Percentiles rank a stretch among this genome's conserved stretches.
These are phyloP conservation scores for Trichoderma reesei DNA, from an alignment of 495 filamentous ascomycete species.

Conservation along the genomic window DNA sequence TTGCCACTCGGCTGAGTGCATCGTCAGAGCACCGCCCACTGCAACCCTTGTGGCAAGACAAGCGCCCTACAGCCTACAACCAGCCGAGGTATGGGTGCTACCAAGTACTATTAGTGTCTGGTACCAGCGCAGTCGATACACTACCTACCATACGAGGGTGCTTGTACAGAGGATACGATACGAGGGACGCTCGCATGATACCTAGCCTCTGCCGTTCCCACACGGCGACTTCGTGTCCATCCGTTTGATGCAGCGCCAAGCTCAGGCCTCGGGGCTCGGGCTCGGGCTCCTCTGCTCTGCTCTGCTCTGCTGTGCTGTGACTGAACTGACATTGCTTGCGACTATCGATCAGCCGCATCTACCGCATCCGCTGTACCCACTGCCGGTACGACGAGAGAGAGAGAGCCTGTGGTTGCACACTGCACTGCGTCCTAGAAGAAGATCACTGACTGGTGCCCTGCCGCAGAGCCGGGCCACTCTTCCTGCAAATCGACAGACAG, in stretches of 20 bases:
- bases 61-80: neutral
- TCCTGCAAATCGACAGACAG: neutral
- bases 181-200: too few relatives aligned
- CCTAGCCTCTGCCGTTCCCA: neutral
- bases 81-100: neutral
- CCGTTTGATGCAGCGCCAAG: neutral
- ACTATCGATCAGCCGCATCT: constrained; percentile 2
- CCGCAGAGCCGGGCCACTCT: neutral
- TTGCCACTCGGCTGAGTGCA: neutral
- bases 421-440: neutral
- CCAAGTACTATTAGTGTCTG: too few relatives aligned
- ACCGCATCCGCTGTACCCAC: neutral
- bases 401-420: neutral
- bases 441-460: neutral
- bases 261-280: too few relatives aligned
- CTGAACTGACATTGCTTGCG: neutral
- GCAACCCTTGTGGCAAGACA: neutral
- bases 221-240: neutral
- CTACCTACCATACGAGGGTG: too few relatives aligned
- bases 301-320: neutral
- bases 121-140: too few relatives aligned
- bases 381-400: neutral
- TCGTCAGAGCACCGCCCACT: neutral
- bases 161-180: too few relatives aligned
- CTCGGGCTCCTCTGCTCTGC: neutral